Evolutionary conservation across 2,329 filamentous ascomycete genomes (phyloP), one percentile per base, ranked within the genome.

Genomic region (Dactylellina drechsleri): DNA sequence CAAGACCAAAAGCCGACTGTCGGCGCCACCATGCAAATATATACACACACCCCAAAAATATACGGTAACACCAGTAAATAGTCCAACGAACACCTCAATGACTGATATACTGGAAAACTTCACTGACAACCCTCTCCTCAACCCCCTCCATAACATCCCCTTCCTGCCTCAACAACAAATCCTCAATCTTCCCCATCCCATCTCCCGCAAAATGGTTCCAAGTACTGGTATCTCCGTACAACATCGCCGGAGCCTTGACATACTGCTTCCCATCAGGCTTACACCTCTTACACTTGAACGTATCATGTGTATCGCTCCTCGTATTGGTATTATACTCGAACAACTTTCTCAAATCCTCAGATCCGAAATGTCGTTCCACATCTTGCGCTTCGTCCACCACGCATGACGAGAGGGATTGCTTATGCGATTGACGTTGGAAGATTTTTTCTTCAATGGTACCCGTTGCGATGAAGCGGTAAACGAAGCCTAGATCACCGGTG

Each of bases 361-460:
- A 85, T 13, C 91, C 94, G 83, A 99, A 99, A 83, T 99, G 95
- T 2, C 95, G 89, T 83, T 99, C 95, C 1, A 99, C 95, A 78
- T 99, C 95, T 82, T 99, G 94, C 0, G 92, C 94, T 1, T 91
- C 93, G 82, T 99, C 95, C 6, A 99, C 95, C 3, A 99, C 95
- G 79, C 93, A 97, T 0, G 92, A 96, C 0, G 94, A 98, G 0
- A 99, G 85, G 6, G 92, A 96, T 83, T 99, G 95, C 83, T 99
- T 99, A 85, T 99, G 96, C 0, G 92, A 96, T 81, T 99, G 95
- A 8, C 96, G 90, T 82, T 99, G 95, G 84, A 99, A 99, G 78
- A 99, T 97, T 84, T 99, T 99, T 83, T 99, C 95, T 81, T 99
- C 95, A 76, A 99, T 99, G 0, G 93, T 97, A 2, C 95, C 95